Evolutionary conservation across 306 rosid genomes (phyloP).

Genomic region (Neltuma alba): DNA sequence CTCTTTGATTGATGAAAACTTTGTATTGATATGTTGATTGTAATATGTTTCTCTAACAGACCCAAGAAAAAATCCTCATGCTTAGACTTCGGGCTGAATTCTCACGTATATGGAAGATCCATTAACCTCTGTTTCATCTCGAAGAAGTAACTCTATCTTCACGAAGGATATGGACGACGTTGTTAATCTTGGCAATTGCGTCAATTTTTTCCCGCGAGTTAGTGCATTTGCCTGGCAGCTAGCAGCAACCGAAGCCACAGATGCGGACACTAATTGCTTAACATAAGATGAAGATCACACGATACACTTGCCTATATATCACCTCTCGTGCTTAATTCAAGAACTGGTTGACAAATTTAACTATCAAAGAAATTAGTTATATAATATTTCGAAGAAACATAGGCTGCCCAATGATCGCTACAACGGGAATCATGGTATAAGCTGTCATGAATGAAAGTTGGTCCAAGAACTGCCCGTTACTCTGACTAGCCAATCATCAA

Average conservation of each 20-base stretch:
- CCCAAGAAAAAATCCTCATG: not conserved
- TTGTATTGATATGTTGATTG: not conserved
- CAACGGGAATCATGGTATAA: not conserved
- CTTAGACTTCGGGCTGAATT: not conserved
- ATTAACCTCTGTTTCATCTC: not conserved
- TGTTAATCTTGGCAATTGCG: not conserved
- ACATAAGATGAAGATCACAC: conserved; percentile 1
- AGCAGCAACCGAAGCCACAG: not conserved
- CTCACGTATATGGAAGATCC: not conserved
- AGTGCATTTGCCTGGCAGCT: not conserved
- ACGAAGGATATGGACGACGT: not conserved
- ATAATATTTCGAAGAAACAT: not conserved
- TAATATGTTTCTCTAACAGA: not conserved
- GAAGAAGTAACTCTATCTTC: not conserved
- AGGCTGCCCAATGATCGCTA: not conserved
- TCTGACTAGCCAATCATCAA: not conserved
- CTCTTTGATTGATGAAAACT: not conserved
- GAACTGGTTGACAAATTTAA: no score
- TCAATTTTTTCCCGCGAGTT: not conserved
- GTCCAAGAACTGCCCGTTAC: not conserved
- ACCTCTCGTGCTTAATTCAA: no score
- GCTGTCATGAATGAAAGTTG: not conserved
- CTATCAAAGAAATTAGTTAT: no score
- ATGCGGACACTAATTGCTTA: not conserved
- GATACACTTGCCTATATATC: not conserved